Evolutionary conservation across 805 yeast genomes (phyloP).

Genomic region (Lipomyces chichibuensis): DNA sequence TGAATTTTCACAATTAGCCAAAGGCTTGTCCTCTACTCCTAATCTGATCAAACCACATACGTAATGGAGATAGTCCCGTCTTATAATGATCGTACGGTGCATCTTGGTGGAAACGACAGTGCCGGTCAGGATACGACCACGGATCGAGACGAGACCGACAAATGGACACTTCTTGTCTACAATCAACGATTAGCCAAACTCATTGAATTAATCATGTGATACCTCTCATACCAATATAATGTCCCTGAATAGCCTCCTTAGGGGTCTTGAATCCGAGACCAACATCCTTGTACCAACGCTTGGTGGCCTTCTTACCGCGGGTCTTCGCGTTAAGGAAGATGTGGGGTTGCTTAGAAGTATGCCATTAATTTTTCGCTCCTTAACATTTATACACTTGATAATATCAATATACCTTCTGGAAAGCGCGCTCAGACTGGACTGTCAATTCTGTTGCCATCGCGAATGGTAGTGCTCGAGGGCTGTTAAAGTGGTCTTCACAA

Average conservation of each 20-base stretch:
- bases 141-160: slow-evolving; percentile 94
- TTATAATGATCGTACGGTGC: slow-evolving; percentile 99
- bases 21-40: neutral
- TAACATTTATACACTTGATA: neutral
- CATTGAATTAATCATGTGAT: neutral
- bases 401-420: slow-evolving; percentile 88
- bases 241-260: slow-evolving; percentile 95
- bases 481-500: neutral
- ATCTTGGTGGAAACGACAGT: slow-evolving; percentile 99
- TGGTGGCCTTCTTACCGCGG: slow-evolving; percentile 96
- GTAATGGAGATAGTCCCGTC: slow-evolving; percentile 99
- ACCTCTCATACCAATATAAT: slow-evolving; percentile 77
- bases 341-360: slow-evolving; percentile 86
- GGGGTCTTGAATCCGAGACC: slow-evolving; percentile 99
- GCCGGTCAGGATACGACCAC: slow-evolving; percentile 99
- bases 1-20: slow-evolving; percentile 9
- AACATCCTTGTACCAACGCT: slow-evolving; percentile 99
- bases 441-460: slow-evolving; percentile 98
- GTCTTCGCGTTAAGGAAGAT: slow-evolving; percentile 99
- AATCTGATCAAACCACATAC: slow-evolving; percentile 10
- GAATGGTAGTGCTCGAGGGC: slow-evolving; percentile 4
- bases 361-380: neutral
- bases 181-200: neutral
- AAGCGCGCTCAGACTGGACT: slow-evolving; percentile 99
- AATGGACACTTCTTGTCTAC: slow-evolving; percentile 96